phyloP scores from a whole-genome alignment of 2,329 filamentous ascomycete genomes.

The Ceratocystis huliohia region DNA sequence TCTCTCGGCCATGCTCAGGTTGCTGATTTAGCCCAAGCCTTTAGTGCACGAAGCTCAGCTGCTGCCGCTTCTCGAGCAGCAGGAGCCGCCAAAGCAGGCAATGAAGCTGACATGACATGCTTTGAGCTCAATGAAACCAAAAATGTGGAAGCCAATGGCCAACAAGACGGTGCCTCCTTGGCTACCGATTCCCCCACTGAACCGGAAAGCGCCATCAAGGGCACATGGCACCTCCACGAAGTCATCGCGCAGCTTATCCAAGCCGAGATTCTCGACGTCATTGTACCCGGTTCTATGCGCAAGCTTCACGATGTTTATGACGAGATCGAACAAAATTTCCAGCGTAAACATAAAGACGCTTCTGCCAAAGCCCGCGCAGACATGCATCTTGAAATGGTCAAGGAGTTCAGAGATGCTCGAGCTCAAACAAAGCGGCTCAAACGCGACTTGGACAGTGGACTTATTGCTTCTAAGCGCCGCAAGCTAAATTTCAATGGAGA shows the following conservation, averaged over 20 bases:
- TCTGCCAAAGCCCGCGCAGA: slow-evolving; percentile 52
- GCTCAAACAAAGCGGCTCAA: slow-evolving; percentile 41
- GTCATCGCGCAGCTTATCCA: slow-evolving; percentile 45
- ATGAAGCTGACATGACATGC: slow-evolving; percentile 15
- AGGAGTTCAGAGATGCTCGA: slow-evolving; percentile 41
- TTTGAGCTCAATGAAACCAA: slow-evolving; percentile 15
- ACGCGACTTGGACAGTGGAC: slow-evolving; percentile 36
- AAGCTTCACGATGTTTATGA: slow-evolving; percentile 48
- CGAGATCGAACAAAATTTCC: slow-evolving; percentile 51
- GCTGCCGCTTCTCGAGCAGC: slow-evolving; percentile 24
- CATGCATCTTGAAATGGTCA: slow-evolving; percentile 43
- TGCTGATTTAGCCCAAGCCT: slow-evolving; percentile 54
- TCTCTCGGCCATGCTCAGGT: slow-evolving; percentile 65
- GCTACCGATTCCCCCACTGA: background rate
- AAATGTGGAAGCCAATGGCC: slow-evolving; percentile 28
- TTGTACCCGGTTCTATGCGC: slow-evolving; percentile 44
- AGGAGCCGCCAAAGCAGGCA: slow-evolving; percentile 23
- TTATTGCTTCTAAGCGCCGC: slow-evolving; percentile 37
- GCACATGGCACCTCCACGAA: slow-evolving; percentile 37
- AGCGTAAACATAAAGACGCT: slow-evolving; percentile 35
- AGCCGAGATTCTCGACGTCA: slow-evolving; percentile 54
- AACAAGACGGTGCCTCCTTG: slow-evolving; percentile 21
- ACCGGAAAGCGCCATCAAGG: slow-evolving; percentile 30
- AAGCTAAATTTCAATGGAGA: slow-evolving; percentile 40
- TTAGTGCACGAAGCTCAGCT: slow-evolving; percentile 30